Conservation (phyloP, 2,329 filamentous ascomycete species). For the Ophiostoma ulmi region DNA sequence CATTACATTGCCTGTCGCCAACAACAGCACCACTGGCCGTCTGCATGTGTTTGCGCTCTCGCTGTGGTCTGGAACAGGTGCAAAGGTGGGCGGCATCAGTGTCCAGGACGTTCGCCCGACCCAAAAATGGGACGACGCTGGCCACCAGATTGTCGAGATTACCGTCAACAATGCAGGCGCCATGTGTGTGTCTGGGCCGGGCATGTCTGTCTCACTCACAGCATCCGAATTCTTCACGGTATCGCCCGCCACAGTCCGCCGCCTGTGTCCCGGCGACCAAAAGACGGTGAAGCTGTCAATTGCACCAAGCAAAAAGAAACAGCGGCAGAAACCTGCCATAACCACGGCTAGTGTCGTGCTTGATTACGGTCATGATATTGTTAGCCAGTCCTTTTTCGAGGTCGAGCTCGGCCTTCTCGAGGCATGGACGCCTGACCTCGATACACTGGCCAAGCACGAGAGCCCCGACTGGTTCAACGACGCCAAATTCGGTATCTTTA, state of each 20-base stretch:
- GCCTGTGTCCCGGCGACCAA: constrained; percentile 43
- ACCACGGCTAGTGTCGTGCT: constrained; percentile 3
- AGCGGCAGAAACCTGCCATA: constrained; percentile 28
- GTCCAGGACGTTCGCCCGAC: constrained; percentile 42
- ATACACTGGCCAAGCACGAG: constrained; percentile 38
- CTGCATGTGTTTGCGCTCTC: constrained; percentile 43
- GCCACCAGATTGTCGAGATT: constrained; percentile 40
- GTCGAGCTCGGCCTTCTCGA: constrained; percentile 23
- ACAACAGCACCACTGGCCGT: constrained; percentile 26
- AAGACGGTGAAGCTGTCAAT: constrained; percentile 23
- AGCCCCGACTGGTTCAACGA: constrained; percentile 51
- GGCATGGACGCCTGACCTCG: constrained; percentile 24
- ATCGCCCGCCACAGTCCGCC: constrained; percentile 37
- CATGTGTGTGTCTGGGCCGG: constrained; percentile 34
- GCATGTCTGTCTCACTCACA: constrained; percentile 32
- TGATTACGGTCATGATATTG: constrained; percentile 2
- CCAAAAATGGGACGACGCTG: constrained; percentile 37
- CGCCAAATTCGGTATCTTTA: constrained; percentile 56
- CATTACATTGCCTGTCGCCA: constrained; percentile 37
- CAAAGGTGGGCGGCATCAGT: constrained; percentile 24
- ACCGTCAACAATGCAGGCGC: constrained; percentile 37
- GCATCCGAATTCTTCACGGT: constrained; percentile 40
- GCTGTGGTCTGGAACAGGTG: constrained; percentile 29
- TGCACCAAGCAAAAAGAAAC: constrained; percentile 17
- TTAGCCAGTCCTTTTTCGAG: background rate